Evolutionary conservation across 352 stramenopile species (phyloP).

Genomic region (Pythium insidiosum): DNA sequence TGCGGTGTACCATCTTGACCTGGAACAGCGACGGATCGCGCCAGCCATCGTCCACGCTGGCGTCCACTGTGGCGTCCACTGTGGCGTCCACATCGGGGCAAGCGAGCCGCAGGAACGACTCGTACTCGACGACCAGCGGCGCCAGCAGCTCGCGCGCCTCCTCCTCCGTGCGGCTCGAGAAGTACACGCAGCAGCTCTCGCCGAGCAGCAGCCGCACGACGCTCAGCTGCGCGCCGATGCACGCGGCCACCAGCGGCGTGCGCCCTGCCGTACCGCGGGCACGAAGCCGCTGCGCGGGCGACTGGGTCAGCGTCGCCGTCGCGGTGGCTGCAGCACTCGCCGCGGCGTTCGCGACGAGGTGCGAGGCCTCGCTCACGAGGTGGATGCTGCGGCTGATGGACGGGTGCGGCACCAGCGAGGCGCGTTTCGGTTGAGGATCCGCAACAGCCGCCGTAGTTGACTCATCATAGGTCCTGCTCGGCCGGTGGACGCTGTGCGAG

Average conservation of each 20-base stretch:
- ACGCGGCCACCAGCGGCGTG: conserved; percentile 57
- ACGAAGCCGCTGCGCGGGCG: conserved; percentile 18
- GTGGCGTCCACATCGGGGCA: no score
- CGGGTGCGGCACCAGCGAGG: no score
- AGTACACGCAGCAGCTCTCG: conserved; percentile 49
- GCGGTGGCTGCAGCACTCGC: not conserved
- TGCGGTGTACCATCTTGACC: not conserved
- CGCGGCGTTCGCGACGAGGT: no score
- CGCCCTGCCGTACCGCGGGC: conserved; percentile 39
- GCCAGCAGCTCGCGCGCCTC: conserved; percentile 35
- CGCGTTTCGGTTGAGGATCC: no score
- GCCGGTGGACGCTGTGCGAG: no score
- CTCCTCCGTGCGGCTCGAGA: conserved; percentile 38
- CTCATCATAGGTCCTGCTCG: no score
- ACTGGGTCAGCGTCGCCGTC: conserved; percentile 1
- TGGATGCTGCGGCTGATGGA: no score
- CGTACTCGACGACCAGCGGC: conserved; percentile 22
- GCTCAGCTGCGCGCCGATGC: conserved; percentile 50
- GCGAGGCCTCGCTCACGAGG: no score
- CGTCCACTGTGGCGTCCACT: no score
- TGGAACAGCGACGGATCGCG: no score
- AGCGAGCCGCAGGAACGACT: conserved; percentile 3
- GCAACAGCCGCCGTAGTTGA: no score
- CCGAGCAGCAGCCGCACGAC: conserved; percentile 61
- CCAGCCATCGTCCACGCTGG: no score